These are phyloP conservation scores for Sordaria brevicollis DNA, from an alignment of 495 filamentous ascomycete species.

Conservation along the genomic window DNA sequence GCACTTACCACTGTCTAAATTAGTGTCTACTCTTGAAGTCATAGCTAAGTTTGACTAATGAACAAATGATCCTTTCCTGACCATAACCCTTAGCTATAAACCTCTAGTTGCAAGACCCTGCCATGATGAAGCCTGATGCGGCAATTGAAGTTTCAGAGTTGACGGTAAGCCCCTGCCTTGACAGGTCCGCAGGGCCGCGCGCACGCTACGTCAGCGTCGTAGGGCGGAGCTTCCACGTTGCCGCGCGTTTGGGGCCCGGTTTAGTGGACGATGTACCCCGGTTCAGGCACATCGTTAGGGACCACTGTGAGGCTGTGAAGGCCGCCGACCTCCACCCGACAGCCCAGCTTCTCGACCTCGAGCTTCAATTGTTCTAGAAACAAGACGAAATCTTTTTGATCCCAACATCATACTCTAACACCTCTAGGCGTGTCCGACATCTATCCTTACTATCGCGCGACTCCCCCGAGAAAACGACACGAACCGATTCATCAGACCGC, in stretches of 20 bases:
- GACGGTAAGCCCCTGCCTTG: neutral
- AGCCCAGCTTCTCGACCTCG: neutral
- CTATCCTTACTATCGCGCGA: neutral
- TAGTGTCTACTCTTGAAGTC: neutral
- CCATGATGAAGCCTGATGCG: neutral
- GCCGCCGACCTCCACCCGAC: neutral
- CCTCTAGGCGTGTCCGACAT: neutral
- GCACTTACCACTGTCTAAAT: no score
- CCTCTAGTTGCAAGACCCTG: neutral
- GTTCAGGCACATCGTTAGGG: neutral
- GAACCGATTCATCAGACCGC: neutral
- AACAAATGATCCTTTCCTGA: no score
- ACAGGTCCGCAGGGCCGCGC: neutral
- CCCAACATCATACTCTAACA: neutral
- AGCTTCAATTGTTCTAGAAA: neutral
- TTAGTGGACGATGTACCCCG: neutral
- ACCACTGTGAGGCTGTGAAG: neutral
- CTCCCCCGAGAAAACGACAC: neutral
- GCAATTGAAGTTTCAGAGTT: constrained; percentile 1
- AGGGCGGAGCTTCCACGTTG: neutral
- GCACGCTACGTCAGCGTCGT: neutral
- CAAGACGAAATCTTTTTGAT: no score
- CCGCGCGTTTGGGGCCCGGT: neutral
- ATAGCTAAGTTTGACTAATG: no score
- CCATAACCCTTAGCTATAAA: neutral